Conservation (phyloP, 2,329 filamentous ascomycete species). For the Cordyceps cicadae region DNA sequence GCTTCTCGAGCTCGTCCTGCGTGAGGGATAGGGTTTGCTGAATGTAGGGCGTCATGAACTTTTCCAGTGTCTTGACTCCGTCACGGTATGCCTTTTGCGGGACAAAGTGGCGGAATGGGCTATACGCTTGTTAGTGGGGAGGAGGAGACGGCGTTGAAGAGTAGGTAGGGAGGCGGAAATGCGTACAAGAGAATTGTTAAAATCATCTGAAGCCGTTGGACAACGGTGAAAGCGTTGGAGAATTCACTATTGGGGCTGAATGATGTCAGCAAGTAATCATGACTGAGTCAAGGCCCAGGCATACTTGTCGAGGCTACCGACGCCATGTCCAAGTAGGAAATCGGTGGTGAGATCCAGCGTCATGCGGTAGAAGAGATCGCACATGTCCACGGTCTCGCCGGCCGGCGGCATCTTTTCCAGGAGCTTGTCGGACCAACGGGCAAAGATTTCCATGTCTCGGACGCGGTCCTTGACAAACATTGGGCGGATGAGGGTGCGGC, state of each 20-base stretch:
- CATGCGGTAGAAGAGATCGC: slow-evolving; percentile 55
- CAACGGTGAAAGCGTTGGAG: slow-evolving; percentile 60
- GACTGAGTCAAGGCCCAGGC: too few species aligned
- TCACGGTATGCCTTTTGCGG: slow-evolving; percentile 51
- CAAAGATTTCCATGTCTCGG: slow-evolving; percentile 47
- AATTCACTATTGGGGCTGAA: slow-evolving; percentile 49
- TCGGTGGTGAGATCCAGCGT: slow-evolving; percentile 61
- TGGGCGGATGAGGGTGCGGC: slow-evolving; percentile 43
- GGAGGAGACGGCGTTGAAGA: background rate
- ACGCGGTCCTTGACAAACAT: slow-evolving; percentile 43
- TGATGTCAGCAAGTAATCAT: background rate
- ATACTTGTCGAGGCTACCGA: slow-evolving; percentile 36
- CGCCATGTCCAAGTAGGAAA: slow-evolving; percentile 56
- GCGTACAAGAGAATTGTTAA: slow-evolving; percentile 41
- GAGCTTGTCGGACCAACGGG: slow-evolving; percentile 49
- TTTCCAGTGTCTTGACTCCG: slow-evolving; percentile 57
- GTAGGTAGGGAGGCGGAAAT: background rate
- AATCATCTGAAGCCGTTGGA: slow-evolving; percentile 59
- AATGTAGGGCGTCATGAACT: slow-evolving; percentile 64
- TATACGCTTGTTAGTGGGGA: slow-evolving; percentile 20
- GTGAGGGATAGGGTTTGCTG: slow-evolving; percentile 55
- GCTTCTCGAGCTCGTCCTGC: slow-evolving; percentile 58
- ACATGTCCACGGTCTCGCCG: slow-evolving; percentile 49
- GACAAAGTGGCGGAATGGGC: slow-evolving; percentile 50
- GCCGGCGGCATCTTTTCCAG: slow-evolving; percentile 48